A percentile compares a stretch with the other conserved stretches of the same genome.
These are phyloP conservation scores for Orbilia oligospora DNA, from an alignment of 2,329 filamentous ascomycete species.

Conservation along the genomic window DNA sequence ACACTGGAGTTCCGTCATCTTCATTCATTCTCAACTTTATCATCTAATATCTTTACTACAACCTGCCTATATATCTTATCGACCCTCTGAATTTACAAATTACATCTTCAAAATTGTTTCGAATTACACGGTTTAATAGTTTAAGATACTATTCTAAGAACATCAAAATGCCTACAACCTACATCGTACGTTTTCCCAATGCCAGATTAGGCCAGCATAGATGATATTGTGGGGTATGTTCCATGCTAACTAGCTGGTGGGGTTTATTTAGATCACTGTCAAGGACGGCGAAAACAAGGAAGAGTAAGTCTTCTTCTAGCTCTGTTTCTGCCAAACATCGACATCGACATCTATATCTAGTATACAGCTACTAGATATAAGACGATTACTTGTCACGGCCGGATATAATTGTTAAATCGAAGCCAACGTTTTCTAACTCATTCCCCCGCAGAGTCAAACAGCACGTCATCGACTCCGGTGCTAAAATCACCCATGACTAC, in stretches of 20 bases:
- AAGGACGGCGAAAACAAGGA: conserved; percentile 33
- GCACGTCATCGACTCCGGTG: conserved; percentile 80
- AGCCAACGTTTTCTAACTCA: neutral
- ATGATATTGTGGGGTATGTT: conserved; percentile 22
- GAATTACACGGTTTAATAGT: conserved; percentile 5
- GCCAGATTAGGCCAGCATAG: neutral
- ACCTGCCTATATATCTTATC: no score
- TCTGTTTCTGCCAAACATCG: no score
- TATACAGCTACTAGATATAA: no score
- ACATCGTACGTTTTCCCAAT: conserved; percentile 12
- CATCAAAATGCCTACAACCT: conserved; percentile 28
- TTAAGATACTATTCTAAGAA: conserved; percentile 8
- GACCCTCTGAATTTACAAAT: no score
- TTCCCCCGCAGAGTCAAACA: conserved; percentile 79
- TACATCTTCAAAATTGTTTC: neutral
- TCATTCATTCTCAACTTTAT: neutral
- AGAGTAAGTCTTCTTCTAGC: conserved; percentile 5
- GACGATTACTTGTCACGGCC: no score
- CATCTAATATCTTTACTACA: neutral
- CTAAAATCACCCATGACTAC: conserved; percentile 87
- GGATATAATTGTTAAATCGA: no score
- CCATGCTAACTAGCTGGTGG: neutral
- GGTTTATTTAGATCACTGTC: conserved; percentile 33
- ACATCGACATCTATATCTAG: no score
- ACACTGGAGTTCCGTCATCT: neutral